Evolutionary conservation across 495 filamentous ascomycete genomes (phyloP).

Genomic region (Glutinoglossum americanum): DNA sequence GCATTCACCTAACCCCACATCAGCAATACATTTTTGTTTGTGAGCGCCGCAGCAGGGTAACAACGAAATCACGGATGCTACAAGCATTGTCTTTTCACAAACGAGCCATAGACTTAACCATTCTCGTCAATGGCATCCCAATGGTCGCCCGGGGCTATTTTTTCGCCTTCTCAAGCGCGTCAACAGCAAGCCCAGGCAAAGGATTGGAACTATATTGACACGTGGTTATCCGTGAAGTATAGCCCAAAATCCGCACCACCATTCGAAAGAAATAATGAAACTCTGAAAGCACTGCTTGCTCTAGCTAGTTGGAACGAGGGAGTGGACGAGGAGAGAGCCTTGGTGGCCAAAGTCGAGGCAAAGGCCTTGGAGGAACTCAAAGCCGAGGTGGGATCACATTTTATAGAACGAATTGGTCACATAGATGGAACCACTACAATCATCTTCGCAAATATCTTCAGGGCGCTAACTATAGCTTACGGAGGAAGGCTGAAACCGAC

Average conservation of each 20-base stretch:
- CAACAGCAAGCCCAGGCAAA: conserved; percentile 43
- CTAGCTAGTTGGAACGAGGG: conserved; percentile 58
- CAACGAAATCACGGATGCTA: no score
- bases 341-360: conserved; percentile 36
- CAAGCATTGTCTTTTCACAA: background rate
- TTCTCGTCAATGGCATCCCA: conserved; percentile 3
- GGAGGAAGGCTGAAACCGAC: conserved; percentile 1
- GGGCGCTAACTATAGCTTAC: background rate
- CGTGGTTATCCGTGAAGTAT: conserved; percentile 55
- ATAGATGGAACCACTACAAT: background rate
- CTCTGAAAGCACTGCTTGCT: conserved; percentile 51
- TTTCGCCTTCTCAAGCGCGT: conserved; percentile 48
- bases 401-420: background rate
- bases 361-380: conserved; percentile 26
- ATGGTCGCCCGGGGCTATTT: conserved; percentile 36
- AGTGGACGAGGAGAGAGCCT: conserved; percentile 51
- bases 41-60: background rate
- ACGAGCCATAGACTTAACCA: background rate
- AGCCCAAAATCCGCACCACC: conserved; percentile 31
- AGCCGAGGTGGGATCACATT: conserved; percentile 11
- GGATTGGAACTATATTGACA: conserved; percentile 74
- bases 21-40: no score
- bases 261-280: conserved; percentile 75
- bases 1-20: no score
- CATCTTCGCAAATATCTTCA: background rate